Conservation (phyloP, 192 early-diverging fungal species). For the Dispira parvispora region DNA sequence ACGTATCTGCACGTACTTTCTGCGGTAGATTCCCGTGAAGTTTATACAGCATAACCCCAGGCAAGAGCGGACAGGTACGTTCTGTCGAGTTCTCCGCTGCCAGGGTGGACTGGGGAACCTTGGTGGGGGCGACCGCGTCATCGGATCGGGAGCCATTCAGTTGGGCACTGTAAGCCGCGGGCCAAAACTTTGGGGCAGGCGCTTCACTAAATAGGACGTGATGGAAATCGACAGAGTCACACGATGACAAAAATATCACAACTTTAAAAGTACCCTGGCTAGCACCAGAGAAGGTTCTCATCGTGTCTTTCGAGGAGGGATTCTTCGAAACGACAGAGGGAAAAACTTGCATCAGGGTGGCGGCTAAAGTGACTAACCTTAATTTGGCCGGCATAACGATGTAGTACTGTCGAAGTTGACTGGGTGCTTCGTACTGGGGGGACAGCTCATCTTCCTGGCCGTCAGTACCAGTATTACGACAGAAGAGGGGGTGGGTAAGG, state of each 20-base stretch:
- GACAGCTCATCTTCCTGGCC: slow-evolving; percentile 12
- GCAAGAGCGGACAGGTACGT: slow-evolving; percentile 38
- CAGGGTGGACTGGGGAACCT: too few relatives aligned
- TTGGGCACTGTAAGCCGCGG: neutral
- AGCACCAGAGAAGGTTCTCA: neutral
- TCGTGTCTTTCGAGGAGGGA: slow-evolving; percentile 8
- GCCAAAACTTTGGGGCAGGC: slow-evolving; percentile 2
- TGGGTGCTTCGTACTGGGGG: slow-evolving; percentile 33
- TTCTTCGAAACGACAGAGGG: slow-evolving; percentile 19
- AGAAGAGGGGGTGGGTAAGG: slow-evolving; percentile 60
- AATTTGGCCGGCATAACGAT: slow-evolving; percentile 80
- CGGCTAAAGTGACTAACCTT: slow-evolving; percentile 69
- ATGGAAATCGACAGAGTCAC: slow-evolving; percentile 92
- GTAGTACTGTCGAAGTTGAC: slow-evolving; percentile 76
- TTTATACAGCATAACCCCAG: slow-evolving; percentile 52
- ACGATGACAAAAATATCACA: slow-evolving; percentile 89
- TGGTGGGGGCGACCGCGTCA: too few relatives aligned
- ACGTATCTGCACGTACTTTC: slow-evolving; percentile 56
- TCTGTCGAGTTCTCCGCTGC: too few relatives aligned
- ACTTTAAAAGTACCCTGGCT: slow-evolving; percentile 31
- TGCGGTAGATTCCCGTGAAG: slow-evolving; percentile 85
- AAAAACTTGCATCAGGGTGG: slow-evolving; percentile 45
- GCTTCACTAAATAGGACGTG: slow-evolving; percentile 36
- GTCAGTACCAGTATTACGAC: slow-evolving; percentile 30
- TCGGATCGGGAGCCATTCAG: neutral